Percentiles rank a stretch among this genome's conserved stretches.
Evolutionary conservation across 2,329 filamentous ascomycete species (phyloP).

Genomic region (Xylaria sp.): DNA sequence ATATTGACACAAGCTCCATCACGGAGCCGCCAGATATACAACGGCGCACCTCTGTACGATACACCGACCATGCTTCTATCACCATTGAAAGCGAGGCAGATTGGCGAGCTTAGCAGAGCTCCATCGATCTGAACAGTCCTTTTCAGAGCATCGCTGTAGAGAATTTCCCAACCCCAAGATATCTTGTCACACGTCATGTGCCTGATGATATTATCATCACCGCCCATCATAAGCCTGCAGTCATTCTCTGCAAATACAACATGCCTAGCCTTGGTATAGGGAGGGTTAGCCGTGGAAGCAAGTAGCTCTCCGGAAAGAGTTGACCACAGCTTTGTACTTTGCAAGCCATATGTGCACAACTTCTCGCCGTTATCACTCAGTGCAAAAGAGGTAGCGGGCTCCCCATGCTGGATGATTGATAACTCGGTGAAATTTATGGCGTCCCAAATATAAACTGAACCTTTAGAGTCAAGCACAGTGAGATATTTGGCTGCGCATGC

Average conservation of each 20-base stretch:
- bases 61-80: conserved; percentile 17
- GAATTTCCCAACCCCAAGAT: conserved; percentile 9
- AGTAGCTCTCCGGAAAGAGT: conserved; percentile 25
- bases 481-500: conserved; percentile 28
- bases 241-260: conserved; percentile 9
- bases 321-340: conserved; percentile 31
- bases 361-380: conserved; percentile 28
- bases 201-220: conserved; percentile 17
- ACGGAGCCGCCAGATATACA: conserved; percentile 17
- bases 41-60: conserved; percentile 20
- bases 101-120: neutral
- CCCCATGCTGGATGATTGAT: conserved; percentile 8
- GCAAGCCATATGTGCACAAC: conserved; percentile 31
- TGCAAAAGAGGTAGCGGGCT: conserved; percentile 10
- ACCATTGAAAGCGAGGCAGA: conserved; percentile 14
- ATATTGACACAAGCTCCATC: conserved; percentile 25
- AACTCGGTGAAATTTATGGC: neutral
- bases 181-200: neutral
- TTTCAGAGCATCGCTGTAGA: conserved; percentile 10
- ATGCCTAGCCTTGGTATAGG: neutral
- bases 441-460: conserved; percentile 20
- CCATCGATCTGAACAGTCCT: conserved; percentile 7
- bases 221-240: conserved; percentile 1
- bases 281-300: conserved; percentile 4
- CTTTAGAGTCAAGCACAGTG: conserved; percentile 19